phyloP scores from a whole-genome alignment of 495 filamentous ascomycete species.

The Annulohypoxylon maeteangense region DNA sequence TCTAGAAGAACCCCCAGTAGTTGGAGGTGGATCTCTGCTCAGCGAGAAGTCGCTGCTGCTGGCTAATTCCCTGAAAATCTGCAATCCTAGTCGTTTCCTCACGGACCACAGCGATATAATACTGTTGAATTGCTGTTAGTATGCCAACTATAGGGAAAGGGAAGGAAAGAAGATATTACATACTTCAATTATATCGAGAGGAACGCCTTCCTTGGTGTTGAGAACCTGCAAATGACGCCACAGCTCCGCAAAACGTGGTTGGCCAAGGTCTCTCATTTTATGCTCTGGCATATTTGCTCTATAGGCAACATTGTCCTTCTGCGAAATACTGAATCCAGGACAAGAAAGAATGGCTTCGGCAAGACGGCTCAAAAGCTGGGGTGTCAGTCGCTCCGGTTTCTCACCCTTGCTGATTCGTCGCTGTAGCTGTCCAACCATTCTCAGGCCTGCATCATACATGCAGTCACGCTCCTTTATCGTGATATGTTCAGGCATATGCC shows the following conservation, averaged over 20 bases:
- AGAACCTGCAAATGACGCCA: conserved; percentile 58
- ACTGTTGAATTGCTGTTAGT: conserved; percentile 51
- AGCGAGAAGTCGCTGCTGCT: conserved; percentile 50
- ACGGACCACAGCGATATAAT: conserved; percentile 63
- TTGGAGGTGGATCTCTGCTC: conserved; percentile 41
- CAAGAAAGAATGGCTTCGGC: conserved; percentile 67
- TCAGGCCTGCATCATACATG: conserved; percentile 62
- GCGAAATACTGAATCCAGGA: conserved; percentile 65
- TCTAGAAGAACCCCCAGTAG: conserved; percentile 60
- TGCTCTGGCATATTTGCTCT: conserved; percentile 51
- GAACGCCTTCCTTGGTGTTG: conserved; percentile 52
- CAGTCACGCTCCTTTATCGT: conserved; percentile 70
- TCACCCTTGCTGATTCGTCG: conserved; percentile 37
- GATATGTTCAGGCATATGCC: conserved; percentile 70
- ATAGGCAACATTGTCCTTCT: conserved; percentile 56
- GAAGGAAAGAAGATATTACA: conserved; percentile 40
- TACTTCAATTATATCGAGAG: conserved; percentile 60
- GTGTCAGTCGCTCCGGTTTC: conserved; percentile 54
- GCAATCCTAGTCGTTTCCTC: conserved; percentile 53
- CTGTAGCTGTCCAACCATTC: conserved; percentile 55
- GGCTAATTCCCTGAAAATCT: conserved; percentile 30
- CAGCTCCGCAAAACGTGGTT: conserved; percentile 50
- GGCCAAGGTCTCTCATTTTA: conserved; percentile 43
- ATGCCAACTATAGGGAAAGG: not conserved
- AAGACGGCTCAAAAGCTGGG: conserved; percentile 66